A percentile compares a stretch with the other conserved stretches of the same genome.
Evolutionary conservation across 441 rosid genomes (phyloP).

Genomic region (Cnidoscolus chayamansa): DNA sequence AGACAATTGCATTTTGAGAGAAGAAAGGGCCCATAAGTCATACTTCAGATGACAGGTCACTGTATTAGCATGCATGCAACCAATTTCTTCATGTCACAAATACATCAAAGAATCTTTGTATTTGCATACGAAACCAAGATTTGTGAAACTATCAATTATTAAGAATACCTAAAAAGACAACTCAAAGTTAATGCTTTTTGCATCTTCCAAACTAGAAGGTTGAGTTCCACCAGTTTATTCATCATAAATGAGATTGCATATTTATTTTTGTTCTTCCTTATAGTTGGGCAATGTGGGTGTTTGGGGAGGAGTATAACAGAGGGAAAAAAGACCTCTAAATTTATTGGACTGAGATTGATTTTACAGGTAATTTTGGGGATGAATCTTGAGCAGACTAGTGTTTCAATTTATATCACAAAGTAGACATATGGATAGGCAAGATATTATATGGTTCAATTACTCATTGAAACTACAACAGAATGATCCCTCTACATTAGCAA

Average conservation of each 20-base stretch:
- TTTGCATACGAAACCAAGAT: background rate
- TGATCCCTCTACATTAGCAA: too few relatives aligned
- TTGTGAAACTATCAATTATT: background rate
- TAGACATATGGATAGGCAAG: too few relatives aligned
- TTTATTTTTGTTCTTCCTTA: too few relatives aligned
- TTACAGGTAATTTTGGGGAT: too few relatives aligned
- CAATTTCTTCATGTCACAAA: background rate
- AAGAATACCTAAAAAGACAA: background rate
- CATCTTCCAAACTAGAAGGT: background rate
- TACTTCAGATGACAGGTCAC: background rate
- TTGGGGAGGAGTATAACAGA: too few relatives aligned
- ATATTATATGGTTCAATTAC: too few relatives aligned
- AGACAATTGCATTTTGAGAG: constrained; percentile 9
- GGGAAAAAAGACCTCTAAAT: too few relatives aligned
- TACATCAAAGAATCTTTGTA: background rate
- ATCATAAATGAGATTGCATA: background rate
- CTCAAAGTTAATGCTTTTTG: background rate
- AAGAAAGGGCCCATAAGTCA: background rate
- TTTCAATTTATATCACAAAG: too few relatives aligned
- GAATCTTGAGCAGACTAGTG: too few relatives aligned
- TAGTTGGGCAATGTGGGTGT: too few relatives aligned
- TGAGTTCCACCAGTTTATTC: background rate
- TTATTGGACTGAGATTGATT: too few relatives aligned
- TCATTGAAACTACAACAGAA: too few relatives aligned
- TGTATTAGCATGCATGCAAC: background rate